Base-by-base conservation (phyloP, 164 flowering plant genomes). In the Nelumbo lutea region DNA sequence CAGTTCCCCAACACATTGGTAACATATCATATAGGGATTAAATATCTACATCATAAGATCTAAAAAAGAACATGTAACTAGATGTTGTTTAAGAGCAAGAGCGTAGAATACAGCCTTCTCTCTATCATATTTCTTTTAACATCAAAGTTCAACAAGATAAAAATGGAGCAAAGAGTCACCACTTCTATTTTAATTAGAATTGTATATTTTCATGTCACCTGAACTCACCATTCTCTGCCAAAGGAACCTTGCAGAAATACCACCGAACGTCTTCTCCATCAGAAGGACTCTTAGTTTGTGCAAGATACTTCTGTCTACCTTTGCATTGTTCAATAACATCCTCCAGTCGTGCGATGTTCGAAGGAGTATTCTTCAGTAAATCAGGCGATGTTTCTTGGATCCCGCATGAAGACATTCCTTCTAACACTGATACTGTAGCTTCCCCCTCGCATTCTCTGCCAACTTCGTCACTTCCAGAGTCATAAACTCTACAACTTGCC, bases 231-330 rank as follows among this genome's bases (percentile, higher is more conserved):
- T 93, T 83, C 52, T 67, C 80, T 10, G 82, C 85, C 65, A 96
- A 79, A 69, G 97, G 96, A 39, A 87, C 82, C 73, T 91, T 86
- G 78, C 93, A 93, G 71, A 89, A 93, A 68, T 89, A 96, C 99
- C 99, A 96, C 44, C 97, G 69, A 38, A 91, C 90, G 70, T 96
- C 98, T 57, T 87, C 81, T 1, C 99, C 99, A 77, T 96, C 99
- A 5, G 93, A 90, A 1, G 95, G 86, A 67, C 99, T 96, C 65
- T 71, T 75, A 3, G 99, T 96, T 76, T 81, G 95, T 0, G 96
- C 88, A 50, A 84, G 91, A 77, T 96, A 96, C 83, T 96, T 96
- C 73, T 82, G 90, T 61, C 98, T 70, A 6, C 88, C 98, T 58
- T 84, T 76, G 50, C 78, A 83, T 44, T 88, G 88, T 80, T 89